Evolutionary conservation across 2,329 filamentous ascomycete species (phyloP), one percentile per base, ranked within the genome.

Genomic region (Neonectria hederae): DNA sequence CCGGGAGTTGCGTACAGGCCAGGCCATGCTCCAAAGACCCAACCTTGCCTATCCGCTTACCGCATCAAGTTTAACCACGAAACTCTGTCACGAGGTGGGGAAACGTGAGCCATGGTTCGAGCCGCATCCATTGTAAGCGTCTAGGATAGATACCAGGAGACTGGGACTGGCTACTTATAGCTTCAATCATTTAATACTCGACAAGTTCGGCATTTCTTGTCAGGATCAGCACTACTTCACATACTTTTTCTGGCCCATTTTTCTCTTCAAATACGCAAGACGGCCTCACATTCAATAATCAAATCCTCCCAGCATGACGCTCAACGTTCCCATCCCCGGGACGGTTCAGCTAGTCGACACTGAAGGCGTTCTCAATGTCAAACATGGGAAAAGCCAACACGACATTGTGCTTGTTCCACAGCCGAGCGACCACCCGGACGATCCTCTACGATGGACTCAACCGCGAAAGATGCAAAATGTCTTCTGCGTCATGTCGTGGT

Each of bases 321-420:
- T 42, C 30, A 21, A 64, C 28, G 52, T 67, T 13, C 65, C 63
- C 10, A 65, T 70, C 40, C 69, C 69, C 28, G 69, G 69, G 2
- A 71, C 69, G 0, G 67, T 71, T 21, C 69, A 69, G n/a, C 65
- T 71, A 1, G 68, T 71, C 26, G 69, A 71, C 53, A 24, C 59
- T 17, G 48, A 71, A 24, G 68, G 66, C 5, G 59, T 45, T 10
- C 56, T 71, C 28, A 59, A 69, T 32, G 68, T 69, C 21, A 61
- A 64, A n/a, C 69, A 71, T 55, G 68, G 66, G 5, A 53, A 65
- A n/a, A 17, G 32, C 21, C 48, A 55, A 8, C 49, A 35, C 17
- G 69, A 74, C 13, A 74, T 74, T 32, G 68, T 71, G 4, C 63
- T 71, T 17, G 62, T 73, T 9, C 71, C 71, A 1, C 71, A 73